phyloP scores from a whole-genome alignment of 805 yeast genomes.

The Nakazawaea ishiwadae region DNA sequence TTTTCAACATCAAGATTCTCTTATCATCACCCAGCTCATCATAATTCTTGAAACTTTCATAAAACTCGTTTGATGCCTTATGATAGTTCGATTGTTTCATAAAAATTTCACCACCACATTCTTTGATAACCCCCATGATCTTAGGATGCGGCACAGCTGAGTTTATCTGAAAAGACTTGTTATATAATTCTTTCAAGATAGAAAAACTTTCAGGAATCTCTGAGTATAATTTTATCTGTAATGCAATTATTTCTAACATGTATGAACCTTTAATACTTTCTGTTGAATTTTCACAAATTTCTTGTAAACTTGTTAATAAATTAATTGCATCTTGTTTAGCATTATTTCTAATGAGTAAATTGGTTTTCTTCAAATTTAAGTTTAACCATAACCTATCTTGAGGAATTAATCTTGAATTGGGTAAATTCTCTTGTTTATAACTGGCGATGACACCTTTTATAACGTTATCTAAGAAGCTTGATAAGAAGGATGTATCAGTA shows the following conservation, averaged over 20 bases:
- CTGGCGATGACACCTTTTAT: constrained; percentile 7
- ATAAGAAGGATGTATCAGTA: constrained; percentile 15
- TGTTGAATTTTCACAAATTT: constrained; percentile 30
- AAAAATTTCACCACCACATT: constrained; percentile 68
- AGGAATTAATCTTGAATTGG: constrained; percentile 8
- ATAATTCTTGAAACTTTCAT: constrained; percentile 42
- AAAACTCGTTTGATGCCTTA: constrained; percentile 43
- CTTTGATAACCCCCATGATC: constrained; percentile 68
- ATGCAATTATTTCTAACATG: constrained; percentile 60
- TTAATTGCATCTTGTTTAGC: constrained; percentile 27
- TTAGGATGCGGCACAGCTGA: constrained; percentile 73
- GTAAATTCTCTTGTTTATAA: not conserved
- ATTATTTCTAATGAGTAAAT: constrained; percentile 27
- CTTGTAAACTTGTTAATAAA: constrained; percentile 33
- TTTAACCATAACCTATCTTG: constrained; percentile 43
- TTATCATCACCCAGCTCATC: constrained; percentile 58
- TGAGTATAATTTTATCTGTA: constrained; percentile 53
- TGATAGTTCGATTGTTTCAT: constrained; percentile 58
- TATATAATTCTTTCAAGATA: constrained; percentile 43
- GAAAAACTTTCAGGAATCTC: constrained; percentile 20
- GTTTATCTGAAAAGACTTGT: constrained; percentile 40
- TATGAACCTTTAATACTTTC: constrained; percentile 44
- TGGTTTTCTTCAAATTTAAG: constrained; percentile 40
- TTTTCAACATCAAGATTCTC: constrained; percentile 54
- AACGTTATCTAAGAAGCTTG: constrained; percentile 19